These are phyloP conservation scores for Leonotis leonurus DNA, from an alignment of 257 asterid species.

Conservation along the genomic window DNA sequence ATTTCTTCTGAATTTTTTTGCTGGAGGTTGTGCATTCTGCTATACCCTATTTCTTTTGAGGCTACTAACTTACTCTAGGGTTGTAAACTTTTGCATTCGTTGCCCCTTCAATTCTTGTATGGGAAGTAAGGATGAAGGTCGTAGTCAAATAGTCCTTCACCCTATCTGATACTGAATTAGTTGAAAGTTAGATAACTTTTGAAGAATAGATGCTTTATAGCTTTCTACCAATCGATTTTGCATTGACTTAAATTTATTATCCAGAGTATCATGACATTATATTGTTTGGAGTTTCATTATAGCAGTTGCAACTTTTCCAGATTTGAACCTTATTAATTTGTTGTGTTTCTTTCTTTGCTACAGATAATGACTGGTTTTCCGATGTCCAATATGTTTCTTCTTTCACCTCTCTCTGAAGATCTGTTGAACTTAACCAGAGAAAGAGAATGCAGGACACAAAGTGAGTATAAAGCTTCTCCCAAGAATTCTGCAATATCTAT, in stretches of 20 bases:
- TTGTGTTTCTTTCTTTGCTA: slow-evolving; percentile 8
- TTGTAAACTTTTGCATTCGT: not conserved
- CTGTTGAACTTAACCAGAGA: slow-evolving; percentile 43
- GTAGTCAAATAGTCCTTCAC: not conserved
- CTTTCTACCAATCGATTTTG: slow-evolving; percentile 13
- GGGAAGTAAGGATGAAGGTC: not conserved
- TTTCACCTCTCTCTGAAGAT: slow-evolving; percentile 73
- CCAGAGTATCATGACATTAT: not conserved
- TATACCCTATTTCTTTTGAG: not conserved
- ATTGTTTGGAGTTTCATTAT: slow-evolving; percentile 8
- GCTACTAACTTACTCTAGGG: not conserved
- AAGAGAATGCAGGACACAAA: slow-evolving; percentile 21
- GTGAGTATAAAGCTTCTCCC: slow-evolving; percentile 28
- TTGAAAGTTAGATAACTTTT: not conserved
- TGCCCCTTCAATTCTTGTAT: not conserved
- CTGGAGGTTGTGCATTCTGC: not conserved
- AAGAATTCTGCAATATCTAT: slow-evolving; percentile 34
- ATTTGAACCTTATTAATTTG: slow-evolving; percentile 15
- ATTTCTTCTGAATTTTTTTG: slow-evolving; percentile 9
- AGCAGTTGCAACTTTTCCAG: not conserved
- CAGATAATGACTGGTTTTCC: slow-evolving; percentile 70
- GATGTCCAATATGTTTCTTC: slow-evolving; percentile 35
- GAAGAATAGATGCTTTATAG: not conserved
- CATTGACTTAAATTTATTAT: not conserved
- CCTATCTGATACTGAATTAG: not conserved